Evolutionary conservation across 2,329 filamentous ascomycete species (phyloP).

Genomic region (Botrytis cinerea): DNA sequence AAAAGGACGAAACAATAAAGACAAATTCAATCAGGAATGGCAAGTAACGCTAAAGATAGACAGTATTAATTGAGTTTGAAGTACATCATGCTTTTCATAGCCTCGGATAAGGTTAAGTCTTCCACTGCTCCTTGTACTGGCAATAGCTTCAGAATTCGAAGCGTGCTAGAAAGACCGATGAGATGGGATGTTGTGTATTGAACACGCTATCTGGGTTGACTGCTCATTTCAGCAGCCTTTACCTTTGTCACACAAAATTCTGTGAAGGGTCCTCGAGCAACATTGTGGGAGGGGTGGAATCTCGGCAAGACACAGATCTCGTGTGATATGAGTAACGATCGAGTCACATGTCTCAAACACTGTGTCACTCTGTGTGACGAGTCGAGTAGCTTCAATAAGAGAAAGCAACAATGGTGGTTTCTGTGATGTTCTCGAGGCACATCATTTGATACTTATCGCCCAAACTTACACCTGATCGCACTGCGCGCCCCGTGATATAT

Average conservation of each 20-base stretch:
- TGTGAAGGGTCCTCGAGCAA: background rate
- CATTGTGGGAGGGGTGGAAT: background rate
- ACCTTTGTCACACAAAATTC: background rate
- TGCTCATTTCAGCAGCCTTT: background rate
- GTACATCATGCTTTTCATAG: too few species aligned
- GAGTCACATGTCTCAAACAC: background rate
- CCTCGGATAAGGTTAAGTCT: background rate
- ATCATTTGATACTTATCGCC: background rate
- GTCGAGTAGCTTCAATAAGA: background rate
- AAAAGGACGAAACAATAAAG: background rate
- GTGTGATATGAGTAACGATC: constrained; percentile 11
- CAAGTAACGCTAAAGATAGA: background rate
- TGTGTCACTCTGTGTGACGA: background rate
- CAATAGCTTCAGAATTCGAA: background rate
- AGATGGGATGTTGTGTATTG: background rate
- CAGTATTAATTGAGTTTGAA: background rate
- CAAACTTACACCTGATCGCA: background rate
- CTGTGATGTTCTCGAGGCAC: background rate
- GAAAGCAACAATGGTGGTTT: background rate
- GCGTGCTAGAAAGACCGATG: background rate
- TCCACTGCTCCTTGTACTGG: background rate
- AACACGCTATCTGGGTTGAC: background rate
- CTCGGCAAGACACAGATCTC: background rate
- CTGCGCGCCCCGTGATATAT: background rate
- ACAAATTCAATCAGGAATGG: background rate